A percentile compares a stretch with the other conserved stretches of the same genome.
Evolutionary conservation across 257 asterid species (phyloP).

Genomic region (Fraxinus quadrangulata): DNA sequence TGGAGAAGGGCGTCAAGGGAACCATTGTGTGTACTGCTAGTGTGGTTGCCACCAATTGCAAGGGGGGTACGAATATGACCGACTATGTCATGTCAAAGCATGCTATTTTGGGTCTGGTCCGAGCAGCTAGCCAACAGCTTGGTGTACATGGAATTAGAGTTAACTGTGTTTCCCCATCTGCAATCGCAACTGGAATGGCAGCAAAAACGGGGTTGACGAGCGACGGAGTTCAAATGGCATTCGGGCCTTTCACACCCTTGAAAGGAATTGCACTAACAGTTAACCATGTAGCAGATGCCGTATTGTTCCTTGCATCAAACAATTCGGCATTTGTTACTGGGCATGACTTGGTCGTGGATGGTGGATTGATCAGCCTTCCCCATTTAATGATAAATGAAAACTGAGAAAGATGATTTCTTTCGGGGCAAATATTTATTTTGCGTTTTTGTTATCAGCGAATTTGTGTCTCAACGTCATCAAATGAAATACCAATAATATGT

Average conservation of each 20-base stretch:
- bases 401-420: background rate
- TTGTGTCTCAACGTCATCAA: background rate
- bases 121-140: conserved; percentile 26
- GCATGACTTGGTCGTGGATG: conserved; percentile 31
- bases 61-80: background rate
- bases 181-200: conserved; percentile 20
- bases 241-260: conserved; percentile 20
- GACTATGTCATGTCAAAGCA: conserved; percentile 34
- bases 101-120: conserved; percentile 34
- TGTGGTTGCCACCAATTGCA: conserved; percentile 6
- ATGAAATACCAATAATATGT: no score
- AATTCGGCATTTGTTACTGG: conserved; percentile 33
- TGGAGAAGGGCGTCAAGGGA: conserved; percentile 21
- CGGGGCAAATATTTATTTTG: no score
- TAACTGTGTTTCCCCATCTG: conserved; percentile 31
- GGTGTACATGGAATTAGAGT: conserved; percentile 35
- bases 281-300: conserved; percentile 34
- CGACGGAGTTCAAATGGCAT: conserved; percentile 10
- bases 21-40: conserved; percentile 31
- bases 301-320: conserved; percentile 21
- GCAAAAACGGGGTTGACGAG: background rate
- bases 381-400: background rate
- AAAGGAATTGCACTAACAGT: conserved; percentile 1
- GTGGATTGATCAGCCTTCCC: conserved; percentile 29
- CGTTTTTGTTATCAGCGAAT: background rate